A percentile compares a stretch with the other conserved stretches of the same genome.
Conservation (phyloP, 495 filamentous ascomycete genomes). For the Lasiosphaeriaceae sp. region DNA sequence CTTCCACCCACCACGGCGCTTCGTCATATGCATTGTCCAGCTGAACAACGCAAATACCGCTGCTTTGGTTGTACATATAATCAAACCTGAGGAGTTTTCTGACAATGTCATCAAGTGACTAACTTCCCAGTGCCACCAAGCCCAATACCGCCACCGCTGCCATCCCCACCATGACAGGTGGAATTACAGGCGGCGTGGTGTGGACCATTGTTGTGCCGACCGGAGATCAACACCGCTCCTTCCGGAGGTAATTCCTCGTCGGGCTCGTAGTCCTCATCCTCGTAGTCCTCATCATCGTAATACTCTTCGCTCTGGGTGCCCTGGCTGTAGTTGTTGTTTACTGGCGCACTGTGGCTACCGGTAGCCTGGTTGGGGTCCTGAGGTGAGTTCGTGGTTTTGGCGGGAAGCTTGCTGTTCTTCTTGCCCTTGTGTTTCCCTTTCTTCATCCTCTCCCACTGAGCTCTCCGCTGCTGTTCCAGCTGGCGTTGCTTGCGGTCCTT, state of each 20-base stretch:
- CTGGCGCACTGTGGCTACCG: slow-evolving; percentile 20
- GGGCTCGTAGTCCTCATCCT: slow-evolving; percentile 32
- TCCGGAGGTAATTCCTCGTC: slow-evolving; percentile 26
- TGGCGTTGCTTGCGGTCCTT: slow-evolving; percentile 85
- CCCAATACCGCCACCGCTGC: too few species aligned
- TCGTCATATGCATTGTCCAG: too few species aligned
- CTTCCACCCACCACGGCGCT: too few species aligned
- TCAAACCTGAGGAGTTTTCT: too few species aligned
- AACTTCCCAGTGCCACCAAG: too few species aligned
- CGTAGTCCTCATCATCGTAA: slow-evolving; percentile 37
- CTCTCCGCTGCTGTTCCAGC: slow-evolving; percentile 72
- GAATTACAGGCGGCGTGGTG: not conserved
- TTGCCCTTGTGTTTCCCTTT: slow-evolving; percentile 85
- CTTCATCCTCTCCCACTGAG: slow-evolving; percentile 89
- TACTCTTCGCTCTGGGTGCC: slow-evolving; percentile 30
- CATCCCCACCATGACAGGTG: not conserved
- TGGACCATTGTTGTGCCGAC: slow-evolving; percentile 17
- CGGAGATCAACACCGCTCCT: slow-evolving; percentile 20
- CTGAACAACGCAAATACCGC: too few species aligned
- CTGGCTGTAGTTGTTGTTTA: slow-evolving; percentile 28
- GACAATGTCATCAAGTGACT: too few species aligned
- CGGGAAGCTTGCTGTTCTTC: slow-evolving; percentile 58
- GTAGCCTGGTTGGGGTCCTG: slow-evolving; percentile 20
- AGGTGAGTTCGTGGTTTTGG: slow-evolving; percentile 51
- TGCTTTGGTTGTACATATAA: too few species aligned